Evolutionary conservation across 2,329 filamentous ascomycete genomes (phyloP).

Genomic region (Botrytis cinerea): DNA sequence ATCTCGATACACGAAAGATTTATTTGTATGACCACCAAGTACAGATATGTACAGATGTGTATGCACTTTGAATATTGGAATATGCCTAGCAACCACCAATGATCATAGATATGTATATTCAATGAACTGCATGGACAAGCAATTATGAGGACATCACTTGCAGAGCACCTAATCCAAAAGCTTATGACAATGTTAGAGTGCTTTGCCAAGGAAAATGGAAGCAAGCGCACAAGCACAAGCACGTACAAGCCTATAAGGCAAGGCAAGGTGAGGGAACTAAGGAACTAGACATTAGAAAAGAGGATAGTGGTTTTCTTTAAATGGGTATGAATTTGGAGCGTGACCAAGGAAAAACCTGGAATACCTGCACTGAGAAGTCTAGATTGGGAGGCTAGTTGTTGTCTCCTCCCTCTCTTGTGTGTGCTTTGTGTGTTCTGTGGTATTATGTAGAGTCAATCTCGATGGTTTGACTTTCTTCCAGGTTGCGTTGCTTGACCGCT

Average conservation of each 20-base stretch:
- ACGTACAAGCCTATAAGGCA: constrained; percentile 1
- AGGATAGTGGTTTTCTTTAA: neutral
- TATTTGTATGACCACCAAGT: neutral
- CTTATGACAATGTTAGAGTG: neutral
- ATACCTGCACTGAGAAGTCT: neutral
- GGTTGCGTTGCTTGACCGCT: neutral
- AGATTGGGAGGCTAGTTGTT: neutral
- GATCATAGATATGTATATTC: neutral
- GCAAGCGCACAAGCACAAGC: neutral
- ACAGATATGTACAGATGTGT: neutral
- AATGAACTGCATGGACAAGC: neutral
- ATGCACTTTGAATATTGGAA: constrained; percentile 4
- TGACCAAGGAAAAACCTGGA: neutral
- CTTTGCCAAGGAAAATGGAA: neutral
- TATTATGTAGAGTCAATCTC: neutral
- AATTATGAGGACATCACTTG: constrained; percentile 7
- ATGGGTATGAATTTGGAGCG: neutral
- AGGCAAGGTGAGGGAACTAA: neutral
- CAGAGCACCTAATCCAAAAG: neutral
- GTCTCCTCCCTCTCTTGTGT: neutral
- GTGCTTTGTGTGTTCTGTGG: neutral
- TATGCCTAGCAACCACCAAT: neutral
- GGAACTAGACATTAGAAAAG: neutral
- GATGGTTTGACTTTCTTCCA: neutral
- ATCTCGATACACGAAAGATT: neutral